Conservation (phyloP, 129 eudicot genomes). For the Apium graveolens region DNA sequence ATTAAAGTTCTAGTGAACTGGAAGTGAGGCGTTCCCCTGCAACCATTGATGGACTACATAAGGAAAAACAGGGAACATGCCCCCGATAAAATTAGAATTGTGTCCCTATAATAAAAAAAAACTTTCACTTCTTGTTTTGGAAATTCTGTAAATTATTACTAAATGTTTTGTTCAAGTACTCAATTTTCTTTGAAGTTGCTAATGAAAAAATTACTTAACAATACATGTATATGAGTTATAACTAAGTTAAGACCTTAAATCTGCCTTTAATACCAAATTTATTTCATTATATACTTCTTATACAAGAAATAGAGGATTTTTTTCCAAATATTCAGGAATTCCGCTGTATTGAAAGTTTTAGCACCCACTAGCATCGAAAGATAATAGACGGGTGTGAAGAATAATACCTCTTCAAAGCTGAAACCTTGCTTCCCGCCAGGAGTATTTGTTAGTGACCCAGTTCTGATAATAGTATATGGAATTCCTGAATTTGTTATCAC, state of each 20-base stretch:
- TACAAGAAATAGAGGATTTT: neutral
- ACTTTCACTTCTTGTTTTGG: too few species aligned
- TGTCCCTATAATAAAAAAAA: too few species aligned
- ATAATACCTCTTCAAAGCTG: slow-evolving; percentile 59
- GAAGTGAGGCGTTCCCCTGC: too few species aligned
- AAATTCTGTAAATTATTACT: too few species aligned
- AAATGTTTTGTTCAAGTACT: neutral
- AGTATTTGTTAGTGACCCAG: slow-evolving; percentile 47
- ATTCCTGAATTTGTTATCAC: slow-evolving; percentile 43
- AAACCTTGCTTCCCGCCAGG: slow-evolving; percentile 86
- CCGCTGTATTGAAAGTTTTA: neutral
- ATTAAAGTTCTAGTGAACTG: too few species aligned
- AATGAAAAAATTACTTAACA: neutral
- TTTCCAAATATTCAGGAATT: neutral
- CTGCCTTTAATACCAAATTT: neutral
- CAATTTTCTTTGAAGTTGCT: neutral
- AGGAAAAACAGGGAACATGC: too few species aligned
- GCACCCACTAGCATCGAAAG: neutral
- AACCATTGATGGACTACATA: too few species aligned
- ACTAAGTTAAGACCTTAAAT: neutral
- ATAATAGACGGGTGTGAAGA: neutral
- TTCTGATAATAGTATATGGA: slow-evolving; percentile 75
- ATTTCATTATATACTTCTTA: too few species aligned
- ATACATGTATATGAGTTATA: neutral
- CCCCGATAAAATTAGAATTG: too few species aligned